Percentiles rank a stretch among this genome's conserved stretches.
Conservation (phyloP, 257 asterid genomes). For the Osmanthus fragrans region DNA sequence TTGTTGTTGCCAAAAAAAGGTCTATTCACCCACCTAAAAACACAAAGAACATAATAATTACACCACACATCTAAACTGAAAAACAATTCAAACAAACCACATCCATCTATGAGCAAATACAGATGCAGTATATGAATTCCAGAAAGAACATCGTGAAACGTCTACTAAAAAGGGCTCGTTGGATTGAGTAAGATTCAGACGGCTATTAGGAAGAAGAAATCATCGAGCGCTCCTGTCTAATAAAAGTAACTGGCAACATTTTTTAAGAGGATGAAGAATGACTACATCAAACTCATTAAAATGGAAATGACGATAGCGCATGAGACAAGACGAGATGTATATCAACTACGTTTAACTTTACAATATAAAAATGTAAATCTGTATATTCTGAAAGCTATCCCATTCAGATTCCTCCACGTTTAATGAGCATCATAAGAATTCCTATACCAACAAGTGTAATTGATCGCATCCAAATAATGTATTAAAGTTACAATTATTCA, state of each 20-base stretch:
- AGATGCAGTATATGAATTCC: background rate
- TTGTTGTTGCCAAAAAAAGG: background rate
- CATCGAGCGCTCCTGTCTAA: constrained; percentile 4
- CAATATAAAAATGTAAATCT: background rate
- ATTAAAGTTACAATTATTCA: background rate
- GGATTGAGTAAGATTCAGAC: constrained; percentile 15
- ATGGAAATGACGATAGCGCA: background rate
- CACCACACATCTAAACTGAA: constrained; percentile 4
- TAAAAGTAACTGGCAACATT: background rate
- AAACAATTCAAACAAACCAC: constrained; percentile 4
- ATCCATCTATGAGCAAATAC: background rate
- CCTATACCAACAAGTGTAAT: background rate
- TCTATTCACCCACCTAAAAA: constrained; percentile 27
- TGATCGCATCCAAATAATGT: background rate
- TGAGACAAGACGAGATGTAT: background rate
- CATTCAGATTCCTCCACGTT: constrained; percentile 1
- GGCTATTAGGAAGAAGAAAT: background rate
- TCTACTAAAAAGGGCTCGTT: background rate
- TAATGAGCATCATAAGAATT: background rate
- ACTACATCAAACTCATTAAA: constrained; percentile 16
- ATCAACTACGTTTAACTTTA: constrained; percentile 4
- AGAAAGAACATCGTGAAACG: background rate
- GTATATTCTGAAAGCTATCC: constrained; percentile 7
- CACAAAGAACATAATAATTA: background rate
- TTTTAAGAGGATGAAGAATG: background rate